Conservation (phyloP, 1,139 yeast species). For the Debaryomyces udenii region DNA sequence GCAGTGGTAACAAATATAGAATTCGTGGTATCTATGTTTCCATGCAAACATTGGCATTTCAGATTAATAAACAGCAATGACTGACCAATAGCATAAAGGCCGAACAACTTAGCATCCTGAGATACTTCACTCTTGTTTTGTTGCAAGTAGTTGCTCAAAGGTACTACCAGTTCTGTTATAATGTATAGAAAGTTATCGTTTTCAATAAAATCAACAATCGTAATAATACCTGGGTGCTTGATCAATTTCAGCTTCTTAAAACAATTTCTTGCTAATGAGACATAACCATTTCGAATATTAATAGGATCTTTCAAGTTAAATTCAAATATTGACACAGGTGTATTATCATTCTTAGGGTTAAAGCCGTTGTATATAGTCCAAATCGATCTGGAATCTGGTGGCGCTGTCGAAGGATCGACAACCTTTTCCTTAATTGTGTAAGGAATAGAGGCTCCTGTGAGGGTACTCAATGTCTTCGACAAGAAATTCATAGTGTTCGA, state of each 20-base stretch:
- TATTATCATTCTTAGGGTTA: constrained; percentile 41
- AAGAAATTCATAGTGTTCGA: constrained; percentile 55
- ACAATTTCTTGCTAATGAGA: constrained; percentile 63
- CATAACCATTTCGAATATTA: constrained; percentile 30
- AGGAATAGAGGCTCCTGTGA: constrained; percentile 60
- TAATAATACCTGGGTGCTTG: constrained; percentile 77
- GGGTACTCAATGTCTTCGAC: constrained; percentile 55
- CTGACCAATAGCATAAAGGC: constrained; percentile 58
- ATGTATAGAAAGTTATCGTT: constrained; percentile 63
- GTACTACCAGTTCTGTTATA: constrained; percentile 76
- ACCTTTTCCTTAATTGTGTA: constrained; percentile 54
- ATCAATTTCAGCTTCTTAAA: constrained; percentile 66
- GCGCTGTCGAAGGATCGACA: constrained; percentile 20
- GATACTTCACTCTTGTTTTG: constrained; percentile 23
- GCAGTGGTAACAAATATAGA: constrained; percentile 63
- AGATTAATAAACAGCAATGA: constrained; percentile 65
- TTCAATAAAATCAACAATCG: constrained; percentile 70
- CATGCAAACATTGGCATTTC: constrained; percentile 68
- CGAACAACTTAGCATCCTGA: constrained; percentile 53
- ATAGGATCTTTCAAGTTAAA: constrained; percentile 53
- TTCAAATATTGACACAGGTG: constrained; percentile 61
- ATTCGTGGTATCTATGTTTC: constrained; percentile 54
- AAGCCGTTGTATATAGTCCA: constrained; percentile 56
- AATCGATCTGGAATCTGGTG: constrained; percentile 32
- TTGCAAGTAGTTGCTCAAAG: constrained; percentile 47